A percentile compares a stretch with the other conserved stretches of the same genome.
phyloP scores from a whole-genome alignment of 352 stramenopile species.

The Globisporangium perplexum region DNA sequence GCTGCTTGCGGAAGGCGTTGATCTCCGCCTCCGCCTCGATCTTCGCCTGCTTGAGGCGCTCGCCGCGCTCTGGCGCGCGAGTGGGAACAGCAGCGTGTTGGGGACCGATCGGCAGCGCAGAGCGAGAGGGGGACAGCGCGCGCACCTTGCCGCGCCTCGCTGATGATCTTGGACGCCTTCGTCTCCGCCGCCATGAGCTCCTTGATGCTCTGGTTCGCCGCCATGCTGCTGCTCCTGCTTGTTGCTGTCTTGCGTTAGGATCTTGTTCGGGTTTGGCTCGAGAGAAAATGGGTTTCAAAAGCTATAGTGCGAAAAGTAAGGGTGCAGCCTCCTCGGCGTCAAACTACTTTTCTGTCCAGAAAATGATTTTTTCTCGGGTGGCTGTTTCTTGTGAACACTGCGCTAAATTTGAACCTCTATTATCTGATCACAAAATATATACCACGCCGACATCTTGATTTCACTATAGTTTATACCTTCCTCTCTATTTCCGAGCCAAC shows the following conservation, averaged over 20 bases:
- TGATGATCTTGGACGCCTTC: constrained; percentile 89
- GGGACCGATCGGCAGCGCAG: too few species aligned
- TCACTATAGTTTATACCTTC: too few species aligned
- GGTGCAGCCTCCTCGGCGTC: too few species aligned
- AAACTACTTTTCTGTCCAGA: too few species aligned
- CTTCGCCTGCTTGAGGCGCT: constrained; percentile 86
- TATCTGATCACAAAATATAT: too few species aligned
- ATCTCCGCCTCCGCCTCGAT: constrained; percentile 83
- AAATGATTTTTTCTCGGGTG: too few species aligned
- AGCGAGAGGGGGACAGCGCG: neutral
- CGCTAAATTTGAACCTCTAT: too few species aligned
- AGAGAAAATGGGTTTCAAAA: neutral
- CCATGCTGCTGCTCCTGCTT: constrained; percentile 30
- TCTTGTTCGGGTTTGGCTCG: neutral
- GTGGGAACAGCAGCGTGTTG: too few species aligned
- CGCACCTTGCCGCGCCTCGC: constrained; percentile 74
- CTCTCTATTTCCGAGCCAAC: too few species aligned
- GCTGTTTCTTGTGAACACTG: too few species aligned
- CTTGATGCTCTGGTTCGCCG: constrained; percentile 86
- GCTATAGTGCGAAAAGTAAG: neutral
- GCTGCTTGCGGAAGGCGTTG: constrained; percentile 78
- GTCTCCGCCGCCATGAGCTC: constrained; percentile 88
- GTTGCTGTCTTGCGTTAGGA: constrained; percentile 2
- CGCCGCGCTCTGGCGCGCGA: constrained; percentile 50
- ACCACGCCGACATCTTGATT: too few species aligned